These are phyloP conservation scores for Epipyxis sp. DNA, from an alignment of 108 stramenopile genomes.

Conservation along the genomic window DNA sequence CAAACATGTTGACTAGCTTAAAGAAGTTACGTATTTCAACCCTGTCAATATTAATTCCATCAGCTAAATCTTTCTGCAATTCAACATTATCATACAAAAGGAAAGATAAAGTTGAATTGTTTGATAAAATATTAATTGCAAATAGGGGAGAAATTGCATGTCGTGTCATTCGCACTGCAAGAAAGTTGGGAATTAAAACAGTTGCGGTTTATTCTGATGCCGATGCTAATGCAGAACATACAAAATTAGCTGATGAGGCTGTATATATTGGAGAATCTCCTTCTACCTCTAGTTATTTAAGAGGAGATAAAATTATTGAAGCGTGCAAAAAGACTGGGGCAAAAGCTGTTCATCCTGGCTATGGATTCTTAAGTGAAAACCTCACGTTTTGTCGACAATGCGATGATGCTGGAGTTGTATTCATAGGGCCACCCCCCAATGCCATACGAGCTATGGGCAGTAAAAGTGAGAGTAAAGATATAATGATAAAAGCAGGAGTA, in stretches of 20 bases:
- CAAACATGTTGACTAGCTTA: too few species aligned
- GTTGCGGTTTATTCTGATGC: conserved; percentile 83
- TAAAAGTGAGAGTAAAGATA: conserved; percentile 61
- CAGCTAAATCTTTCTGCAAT: too few species aligned
- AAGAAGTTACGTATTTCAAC: too few species aligned
- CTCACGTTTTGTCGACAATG: conserved; percentile 53
- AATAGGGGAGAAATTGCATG: conserved; percentile 91
- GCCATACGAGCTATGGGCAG: conserved; percentile 76
- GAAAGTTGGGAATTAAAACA: conserved; percentile 67
- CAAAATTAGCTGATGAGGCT: conserved; percentile 57
- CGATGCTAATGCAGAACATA: conserved; percentile 65
- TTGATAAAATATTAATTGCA: conserved; percentile 79
- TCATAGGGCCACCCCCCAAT: conserved; percentile 77
- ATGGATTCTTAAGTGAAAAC: conserved; percentile 77
- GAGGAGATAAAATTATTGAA: conserved; percentile 68
- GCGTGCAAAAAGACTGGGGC: conserved; percentile 68
- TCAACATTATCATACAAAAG: too few species aligned
- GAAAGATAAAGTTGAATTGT: conserved; percentile 29
- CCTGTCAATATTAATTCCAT: too few species aligned
- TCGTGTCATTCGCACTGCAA: conserved; percentile 75
- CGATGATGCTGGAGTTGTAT: conserved; percentile 43
- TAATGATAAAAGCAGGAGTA: conserved; percentile 63
- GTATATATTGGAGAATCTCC: conserved; percentile 77
- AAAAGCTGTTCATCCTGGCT: conserved; percentile 88
- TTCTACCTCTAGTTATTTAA: conserved; percentile 66